Evolutionary conservation across 1,284 basidiomycete genomes (phyloP).

Genomic region (Peniophora sp.): DNA sequence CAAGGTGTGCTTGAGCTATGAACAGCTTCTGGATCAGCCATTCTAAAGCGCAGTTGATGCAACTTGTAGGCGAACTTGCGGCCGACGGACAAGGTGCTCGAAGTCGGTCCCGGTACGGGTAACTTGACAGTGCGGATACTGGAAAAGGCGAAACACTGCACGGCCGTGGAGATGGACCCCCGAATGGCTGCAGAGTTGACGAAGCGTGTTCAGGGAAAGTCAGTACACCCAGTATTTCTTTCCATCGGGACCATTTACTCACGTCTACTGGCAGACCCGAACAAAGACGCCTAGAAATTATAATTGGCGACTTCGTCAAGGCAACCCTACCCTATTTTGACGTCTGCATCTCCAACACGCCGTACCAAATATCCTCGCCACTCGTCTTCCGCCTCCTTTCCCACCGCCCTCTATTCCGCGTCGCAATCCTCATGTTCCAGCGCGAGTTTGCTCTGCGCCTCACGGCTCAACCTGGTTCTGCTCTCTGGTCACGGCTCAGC

Average conservation of each 20-base stretch:
- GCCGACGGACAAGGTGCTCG: slow-evolving; percentile 92
- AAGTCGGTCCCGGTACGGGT: slow-evolving; percentile 98
- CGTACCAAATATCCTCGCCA: slow-evolving; percentile 98
- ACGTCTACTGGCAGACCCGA: slow-evolving; percentile 63
- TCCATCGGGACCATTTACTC: slow-evolving; percentile 2
- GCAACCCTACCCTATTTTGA: slow-evolving; percentile 96
- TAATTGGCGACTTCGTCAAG: slow-evolving; percentile 97
- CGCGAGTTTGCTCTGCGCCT: slow-evolving; percentile 95
- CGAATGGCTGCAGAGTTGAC: slow-evolving; percentile 97
- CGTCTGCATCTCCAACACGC: slow-evolving; percentile 98
- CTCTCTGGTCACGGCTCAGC: slow-evolving; percentile 90
- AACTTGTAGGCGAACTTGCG: slow-evolving; percentile 79
- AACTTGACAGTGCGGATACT: slow-evolving; percentile 94
- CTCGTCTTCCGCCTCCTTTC: slow-evolving; percentile 96
- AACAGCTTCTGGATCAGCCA: neutral
- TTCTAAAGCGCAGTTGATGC: too few relatives aligned
- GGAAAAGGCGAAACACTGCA: slow-evolving; percentile 88
- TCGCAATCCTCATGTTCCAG: slow-evolving; percentile 99
- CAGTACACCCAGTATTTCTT: slow-evolving; percentile 30
- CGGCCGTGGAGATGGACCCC: slow-evolving; percentile 97
- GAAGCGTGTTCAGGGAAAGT: slow-evolving; percentile 98
- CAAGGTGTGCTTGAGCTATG: slow-evolving; percentile 33
- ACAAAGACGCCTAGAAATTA: slow-evolving; percentile 89
- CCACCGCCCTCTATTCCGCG: slow-evolving; percentile 89
- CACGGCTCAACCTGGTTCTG: slow-evolving; percentile 78